Evolutionary conservation across 2,329 filamentous ascomycete species (phyloP).

Genomic region (Leptographium flavum): DNA sequence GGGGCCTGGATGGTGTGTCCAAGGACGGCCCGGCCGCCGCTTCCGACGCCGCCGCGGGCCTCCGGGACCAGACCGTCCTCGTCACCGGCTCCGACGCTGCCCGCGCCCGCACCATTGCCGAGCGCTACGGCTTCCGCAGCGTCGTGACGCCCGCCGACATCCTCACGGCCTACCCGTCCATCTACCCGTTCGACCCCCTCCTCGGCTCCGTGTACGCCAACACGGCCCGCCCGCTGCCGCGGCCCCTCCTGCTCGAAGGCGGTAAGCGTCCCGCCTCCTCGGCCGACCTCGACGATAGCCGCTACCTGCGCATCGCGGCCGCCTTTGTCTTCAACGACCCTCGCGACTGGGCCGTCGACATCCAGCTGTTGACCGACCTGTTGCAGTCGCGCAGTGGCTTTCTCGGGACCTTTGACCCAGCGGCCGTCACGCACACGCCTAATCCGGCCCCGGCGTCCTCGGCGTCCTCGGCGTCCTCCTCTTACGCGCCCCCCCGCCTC

Average conservation of each 20-base stretch:
- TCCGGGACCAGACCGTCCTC: constrained; percentile 50
- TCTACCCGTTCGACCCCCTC: constrained; percentile 72
- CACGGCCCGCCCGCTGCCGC: constrained; percentile 43
- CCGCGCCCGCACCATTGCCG: constrained; percentile 58
- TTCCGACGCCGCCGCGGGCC: constrained; percentile 24
- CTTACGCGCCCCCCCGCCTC: constrained; percentile 32
- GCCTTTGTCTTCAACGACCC: constrained; percentile 94
- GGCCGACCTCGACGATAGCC: constrained; percentile 3
- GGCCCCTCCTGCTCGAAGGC: constrained; percentile 25
- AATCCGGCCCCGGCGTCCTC: constrained; percentile 42
- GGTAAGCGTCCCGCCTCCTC: constrained; percentile 16
- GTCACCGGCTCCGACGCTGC: constrained; percentile 58
- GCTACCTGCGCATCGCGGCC: constrained; percentile 50
- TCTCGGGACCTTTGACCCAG: constrained; percentile 60
- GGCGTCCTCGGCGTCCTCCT: constrained; percentile 32
- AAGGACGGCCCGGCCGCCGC: no score
- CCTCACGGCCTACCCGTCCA: constrained; percentile 52
- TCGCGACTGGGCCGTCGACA: constrained; percentile 87
- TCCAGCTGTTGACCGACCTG: constrained; percentile 70
- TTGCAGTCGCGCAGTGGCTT: constrained; percentile 66
- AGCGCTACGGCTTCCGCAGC: constrained; percentile 63
- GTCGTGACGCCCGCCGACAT: constrained; percentile 83
- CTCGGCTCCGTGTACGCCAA: constrained; percentile 46
- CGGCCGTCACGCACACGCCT: constrained; percentile 27
- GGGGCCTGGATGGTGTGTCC: constrained; percentile 5